Evolutionary conservation across 2,329 filamentous ascomycete species (phyloP), one percentile per base, ranked within the genome.

Genomic region (Onygenales sp.): DNA sequence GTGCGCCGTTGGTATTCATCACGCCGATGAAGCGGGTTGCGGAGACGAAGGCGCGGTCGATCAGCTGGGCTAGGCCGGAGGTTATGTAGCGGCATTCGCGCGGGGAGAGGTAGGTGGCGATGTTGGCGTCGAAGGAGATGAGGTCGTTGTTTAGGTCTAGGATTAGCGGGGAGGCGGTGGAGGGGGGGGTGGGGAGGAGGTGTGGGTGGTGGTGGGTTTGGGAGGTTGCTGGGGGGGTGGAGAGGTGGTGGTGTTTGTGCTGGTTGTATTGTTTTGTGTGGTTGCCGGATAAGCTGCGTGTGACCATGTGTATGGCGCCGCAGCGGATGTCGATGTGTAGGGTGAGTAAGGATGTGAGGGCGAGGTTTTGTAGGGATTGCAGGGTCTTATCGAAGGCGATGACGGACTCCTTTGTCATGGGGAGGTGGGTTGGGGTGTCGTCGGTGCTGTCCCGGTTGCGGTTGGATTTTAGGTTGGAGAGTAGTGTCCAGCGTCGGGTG

Each of bases 291-390:
- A 89, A 61, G 79, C 77, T 54, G 78, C 83, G 57, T 74, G 79
- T 68, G 42, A 98, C 78, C 58, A 91, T 89, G 66, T 91, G 83
- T 39, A 95, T 81, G 59, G 94, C 85, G 50, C 89, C 89, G 65
- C 87, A 89, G 46, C 93, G 85, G 48, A 94, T 82, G 68, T 96
- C 90, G 68, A 94, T 82, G 66, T 97, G 91, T 3, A 98, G 75
- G 0, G 89, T 95, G 31, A 94, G 77, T 2, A 97, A 80, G 43
- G 91, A 84, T 2, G 84, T 89, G 14, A 80, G 79, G 31, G 87
- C 87, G 39, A 98, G 83, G 58, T 89, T 81, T 56, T 88, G 85
- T 69, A 92, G 93, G 2, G 88, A 91, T 21, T 84, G 79, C 8
- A 96, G 78, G 14, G 95, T 93, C 55, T 79, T 84, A 68, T 98